Percentiles rank a stretch among this genome's conserved stretches.
Evolutionary conservation across 176 grass and related monocot species (phyloP).

Genomic region (Oryza glumipatula): DNA sequence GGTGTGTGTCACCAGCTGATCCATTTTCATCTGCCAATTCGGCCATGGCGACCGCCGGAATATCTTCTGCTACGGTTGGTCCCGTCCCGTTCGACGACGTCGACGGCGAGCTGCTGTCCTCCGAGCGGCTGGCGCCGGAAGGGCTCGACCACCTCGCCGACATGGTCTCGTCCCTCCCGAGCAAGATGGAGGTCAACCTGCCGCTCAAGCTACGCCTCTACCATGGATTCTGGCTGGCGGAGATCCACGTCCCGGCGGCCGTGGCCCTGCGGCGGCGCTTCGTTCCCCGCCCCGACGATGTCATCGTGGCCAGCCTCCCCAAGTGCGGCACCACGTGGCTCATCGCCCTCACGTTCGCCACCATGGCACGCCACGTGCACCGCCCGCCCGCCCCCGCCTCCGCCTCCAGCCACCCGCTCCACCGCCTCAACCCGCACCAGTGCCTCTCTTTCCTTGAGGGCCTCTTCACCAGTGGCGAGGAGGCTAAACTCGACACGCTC

Average conservation of each 20-base stretch:
- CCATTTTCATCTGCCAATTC: neutral
- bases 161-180: neutral
- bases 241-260: neutral
- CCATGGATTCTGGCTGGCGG: neutral
- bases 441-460: neutral
- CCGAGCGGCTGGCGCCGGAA: neutral
- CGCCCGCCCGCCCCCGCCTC: neutral
- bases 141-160: neutral
- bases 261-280: constrained; percentile 5
- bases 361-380: neutral
- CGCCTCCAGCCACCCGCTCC: constrained; percentile 7
- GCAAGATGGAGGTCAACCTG: neutral
- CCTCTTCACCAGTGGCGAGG: neutral
- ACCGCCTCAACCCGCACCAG: constrained; percentile 31
- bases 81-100: constrained; percentile 4
- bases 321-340: constrained; percentile 56
- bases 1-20: neutral
- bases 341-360: constrained; percentile 38
- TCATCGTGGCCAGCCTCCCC: constrained; percentile 25
- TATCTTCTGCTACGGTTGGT: neutral
- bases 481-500: neutral
- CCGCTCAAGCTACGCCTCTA: neutral
- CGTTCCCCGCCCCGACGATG: constrained; percentile 4
- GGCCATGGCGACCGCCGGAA: neutral
- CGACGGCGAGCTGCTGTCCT: neutral